A percentile compares a stretch with the other conserved stretches of the same genome.
Conservation (phyloP, 2,329 filamentous ascomycete species). For the Botrytis paeoniae region DNA sequence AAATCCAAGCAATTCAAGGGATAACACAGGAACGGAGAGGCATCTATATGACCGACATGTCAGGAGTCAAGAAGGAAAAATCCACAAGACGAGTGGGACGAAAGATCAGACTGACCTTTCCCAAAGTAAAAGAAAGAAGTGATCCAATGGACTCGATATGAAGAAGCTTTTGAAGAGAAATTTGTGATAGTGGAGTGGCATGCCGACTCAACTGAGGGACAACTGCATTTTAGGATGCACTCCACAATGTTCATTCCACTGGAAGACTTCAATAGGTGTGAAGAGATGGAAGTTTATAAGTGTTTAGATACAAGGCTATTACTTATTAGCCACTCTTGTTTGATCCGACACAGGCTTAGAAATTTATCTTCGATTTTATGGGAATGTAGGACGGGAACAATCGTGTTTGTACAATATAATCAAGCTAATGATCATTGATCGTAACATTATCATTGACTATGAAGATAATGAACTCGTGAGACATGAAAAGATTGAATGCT, state of each 20-base stretch:
- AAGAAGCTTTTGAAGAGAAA: neutral
- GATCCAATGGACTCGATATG: neutral
- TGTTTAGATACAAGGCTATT: neutral
- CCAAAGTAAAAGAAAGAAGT: neutral
- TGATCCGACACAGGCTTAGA: neutral
- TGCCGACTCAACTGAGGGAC: neutral
- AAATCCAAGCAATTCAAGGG: too few relatives aligned
- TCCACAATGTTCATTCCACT: neutral
- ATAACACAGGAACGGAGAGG: neutral
- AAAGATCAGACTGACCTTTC: neutral
- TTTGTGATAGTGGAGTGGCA: neutral
- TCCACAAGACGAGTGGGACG: neutral
- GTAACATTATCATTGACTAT: neutral
- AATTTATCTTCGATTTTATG: neutral
- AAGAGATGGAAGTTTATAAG: neutral
- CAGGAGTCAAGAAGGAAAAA: neutral
- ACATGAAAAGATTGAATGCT: neutral
- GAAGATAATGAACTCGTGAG: neutral
- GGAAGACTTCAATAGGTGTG: neutral
- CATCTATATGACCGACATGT: neutral
- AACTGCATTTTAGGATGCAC: neutral
- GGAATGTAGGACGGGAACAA: neutral
- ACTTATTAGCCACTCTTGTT: neutral
- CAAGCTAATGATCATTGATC: neutral
- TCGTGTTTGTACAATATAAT: neutral